Conservation (phyloP, 495 filamentous ascomycete species). For the Copromyces sp. region DNA sequence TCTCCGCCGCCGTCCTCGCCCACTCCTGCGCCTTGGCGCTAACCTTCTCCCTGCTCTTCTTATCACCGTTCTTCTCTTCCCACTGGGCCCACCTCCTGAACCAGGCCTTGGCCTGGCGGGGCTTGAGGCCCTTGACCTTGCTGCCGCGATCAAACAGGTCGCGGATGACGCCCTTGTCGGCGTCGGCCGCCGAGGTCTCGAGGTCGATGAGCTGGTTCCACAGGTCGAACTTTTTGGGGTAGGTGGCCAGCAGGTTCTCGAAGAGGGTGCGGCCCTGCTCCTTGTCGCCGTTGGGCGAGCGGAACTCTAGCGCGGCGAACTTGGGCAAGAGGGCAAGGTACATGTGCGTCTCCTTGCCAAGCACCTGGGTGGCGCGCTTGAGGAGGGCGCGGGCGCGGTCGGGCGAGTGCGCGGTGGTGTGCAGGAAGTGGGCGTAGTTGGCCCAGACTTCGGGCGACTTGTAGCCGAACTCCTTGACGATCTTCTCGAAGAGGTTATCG, state of each 20-base stretch:
- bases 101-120: conserved; percentile 65
- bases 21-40: conserved; percentile 65
- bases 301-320: conserved; percentile 87
- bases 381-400: conserved; percentile 70
- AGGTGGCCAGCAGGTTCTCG: conserved; percentile 72
- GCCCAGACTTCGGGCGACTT: conserved; percentile 69
- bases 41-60: conserved; percentile 61
- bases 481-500: conserved; percentile 73
- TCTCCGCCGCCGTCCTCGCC: conserved; percentile 28
- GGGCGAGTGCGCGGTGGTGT: conserved; percentile 55
- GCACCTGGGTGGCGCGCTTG: conserved; percentile 75
- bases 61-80: conserved; percentile 64
- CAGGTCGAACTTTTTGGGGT: conserved; percentile 78
- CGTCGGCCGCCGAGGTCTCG: conserved; percentile 54
- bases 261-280: conserved; percentile 93
- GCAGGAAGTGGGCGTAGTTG: conserved; percentile 91
- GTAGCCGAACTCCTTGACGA: conserved; percentile 80
- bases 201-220: conserved; percentile 89
- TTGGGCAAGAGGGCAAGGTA: conserved; percentile 72
- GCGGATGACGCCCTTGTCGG: conserved; percentile 50
- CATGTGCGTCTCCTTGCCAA: conserved; percentile 47
- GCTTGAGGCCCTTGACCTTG: conserved; percentile 56
- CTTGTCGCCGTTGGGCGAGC: conserved; percentile 66
- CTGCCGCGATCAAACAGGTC: conserved; percentile 73
- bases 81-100: conserved; percentile 77